Evolutionary conservation across 2,329 filamentous ascomycete genomes (phyloP), one percentile per base, ranked within the genome.

Genomic region (Penicillium sp.): DNA sequence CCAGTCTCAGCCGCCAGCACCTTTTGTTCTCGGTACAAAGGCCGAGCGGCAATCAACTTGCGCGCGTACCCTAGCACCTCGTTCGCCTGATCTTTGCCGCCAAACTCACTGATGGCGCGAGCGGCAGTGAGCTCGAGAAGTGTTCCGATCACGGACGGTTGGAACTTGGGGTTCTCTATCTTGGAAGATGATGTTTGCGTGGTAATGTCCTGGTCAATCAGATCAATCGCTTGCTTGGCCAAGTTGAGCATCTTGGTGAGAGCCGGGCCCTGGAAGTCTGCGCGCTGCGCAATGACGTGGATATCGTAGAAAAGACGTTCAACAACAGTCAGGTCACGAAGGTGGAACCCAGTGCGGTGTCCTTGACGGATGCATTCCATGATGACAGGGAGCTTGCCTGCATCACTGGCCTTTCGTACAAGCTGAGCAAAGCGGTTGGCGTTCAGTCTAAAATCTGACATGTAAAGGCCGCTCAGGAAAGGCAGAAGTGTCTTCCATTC

Each of bases 51-150:
- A 27, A 70, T 43, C 43, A 73, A 58, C 48, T 66, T 68, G 44
- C 60, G 54, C 9, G 66, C 67, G 52, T 74, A 75, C 34, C 59
- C 60, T 25, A 56, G 55, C 27, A 76, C 73, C 28, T 68, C 62
- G 4, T 63, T 64, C 25, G 62, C 61, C n/a, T 60, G 53, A 53
- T 77, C 73, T 33, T 67, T 66, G 2, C 68, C 67, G 4, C 54
- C 65, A 18, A 58, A 53, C 32, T 70, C 53, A 27, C 66, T 63
- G n/a, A 69, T 34, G 3, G 72, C 68, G 35, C 65, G 62, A n/a
- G 71, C 67, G 26, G 74, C 72, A 51, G 67, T 67, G 12, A 79
- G 59, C 44, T 76, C 69, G 6, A 78, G 60, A n/a, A 76, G 50
- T 1, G 69, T 59, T 13, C 66, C 73, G 41, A 73, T 63, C 13